A percentile compares a stretch with the other conserved stretches of the same genome.
Evolutionary conservation across 164 flowering plant genomes (phyloP).

Genomic region (Vitis riparia): DNA sequence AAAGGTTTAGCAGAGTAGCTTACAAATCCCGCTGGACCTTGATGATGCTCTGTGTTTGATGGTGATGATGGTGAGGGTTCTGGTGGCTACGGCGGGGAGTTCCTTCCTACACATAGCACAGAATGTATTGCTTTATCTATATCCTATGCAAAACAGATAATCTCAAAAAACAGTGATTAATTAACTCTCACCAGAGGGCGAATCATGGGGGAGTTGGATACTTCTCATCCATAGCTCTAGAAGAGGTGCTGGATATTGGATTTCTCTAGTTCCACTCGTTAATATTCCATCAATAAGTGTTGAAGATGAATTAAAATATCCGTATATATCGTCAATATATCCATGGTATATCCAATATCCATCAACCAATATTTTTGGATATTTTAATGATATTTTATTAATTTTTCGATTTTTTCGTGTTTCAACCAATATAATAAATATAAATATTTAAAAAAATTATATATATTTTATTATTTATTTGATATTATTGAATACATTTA

Average conservation of each 20-base stretch:
- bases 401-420: too few species aligned
- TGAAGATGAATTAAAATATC: too few species aligned
- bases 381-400: too few species aligned
- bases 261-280: conserved; percentile 27
- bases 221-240: conserved; percentile 53
- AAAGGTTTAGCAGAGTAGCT: conserved; percentile 18
- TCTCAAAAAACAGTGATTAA: not conserved
- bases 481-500: too few species aligned
- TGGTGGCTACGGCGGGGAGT: conserved; percentile 48
- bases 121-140: not conserved
- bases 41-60: conserved; percentile 20
- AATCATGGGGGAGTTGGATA: conserved; percentile 43
- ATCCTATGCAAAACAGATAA: not conserved
- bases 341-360: too few species aligned
- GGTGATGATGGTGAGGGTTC: conserved; percentile 54
- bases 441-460: too few species aligned
- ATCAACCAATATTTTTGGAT: too few species aligned
- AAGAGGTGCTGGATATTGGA: conserved; percentile 61
- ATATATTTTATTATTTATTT: too few species aligned
- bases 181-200: conserved; percentile 56
- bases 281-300: conserved; percentile 41
- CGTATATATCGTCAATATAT: too few species aligned
- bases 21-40: conserved; percentile 40
- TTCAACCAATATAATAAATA: too few species aligned
- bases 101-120: conserved; percentile 36